Base-by-base conservation (phyloP, 192 early-diverging fungal genomes). In the Podila verticillata region DNA sequence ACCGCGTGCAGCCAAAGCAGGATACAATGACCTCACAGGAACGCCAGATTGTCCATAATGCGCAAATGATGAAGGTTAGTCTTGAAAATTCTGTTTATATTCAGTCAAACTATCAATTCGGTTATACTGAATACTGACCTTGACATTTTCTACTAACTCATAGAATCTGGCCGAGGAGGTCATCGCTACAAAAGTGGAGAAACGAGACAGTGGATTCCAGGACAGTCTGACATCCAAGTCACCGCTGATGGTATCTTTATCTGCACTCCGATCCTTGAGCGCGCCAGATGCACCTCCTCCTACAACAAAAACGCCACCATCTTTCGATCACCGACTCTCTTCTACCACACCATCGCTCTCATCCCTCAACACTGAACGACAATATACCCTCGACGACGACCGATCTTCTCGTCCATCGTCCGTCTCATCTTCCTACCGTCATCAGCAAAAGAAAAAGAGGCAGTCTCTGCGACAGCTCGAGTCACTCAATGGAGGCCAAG, bases 11-110 rank as follows among this genome's bases (percentile, higher is more conserved):
- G 57, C 63, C 69, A 26, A 84, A 72, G 48, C 67, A 81, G 61
- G 83, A 81, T 13, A 81, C 48, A 24, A 80, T 84, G 64, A 63
- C 83, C 2, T 48, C 36, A 22, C 72, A 84, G 28, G 83, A 84
- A 51, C 57, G 67, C 67, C 61, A 70, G 30, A 60, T 70, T 39
- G n/a, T 75, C 9, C 67, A 69, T n/a, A 65, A 75, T n/a, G 74
- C 74, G 12, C 74, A 75, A 54, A 75, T 75, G 51, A 65, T 75
- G 74, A 75, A 65, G 74, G 74, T 75, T 15, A 31, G 73, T 67
- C 58, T 17, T 44, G 39, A 44, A 15, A 44, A 44, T 44, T 0
- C 17, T 44, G 39, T 3, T 44, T 44, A 12, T 12, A 8, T 39
- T 8, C 36, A 2, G 12, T 12, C 36, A 39, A 39, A 39, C 9